A percentile compares a stretch with the other conserved stretches of the same genome.
Conservation (phyloP, 2,329 filamentous ascomycete species). For the Onygenales sp. region DNA sequence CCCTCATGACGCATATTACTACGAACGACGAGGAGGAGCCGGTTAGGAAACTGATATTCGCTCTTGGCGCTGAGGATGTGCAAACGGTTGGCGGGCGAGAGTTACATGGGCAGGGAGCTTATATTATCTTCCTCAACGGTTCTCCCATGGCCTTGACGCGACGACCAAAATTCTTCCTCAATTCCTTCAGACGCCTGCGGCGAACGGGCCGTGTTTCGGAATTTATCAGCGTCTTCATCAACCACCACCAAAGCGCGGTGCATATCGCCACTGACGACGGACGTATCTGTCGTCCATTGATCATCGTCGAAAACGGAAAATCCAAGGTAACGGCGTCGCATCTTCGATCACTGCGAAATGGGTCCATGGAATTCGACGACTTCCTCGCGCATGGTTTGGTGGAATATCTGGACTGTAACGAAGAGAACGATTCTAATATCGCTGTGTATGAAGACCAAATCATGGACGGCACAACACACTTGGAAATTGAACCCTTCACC, state of each 20-base stretch:
- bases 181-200: conserved; percentile 75
- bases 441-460: conserved; percentile 83
- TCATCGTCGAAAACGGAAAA: conserved; percentile 82
- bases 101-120: conserved; percentile 73
- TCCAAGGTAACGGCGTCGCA: conserved; percentile 72
- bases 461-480: conserved; percentile 72
- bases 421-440: conserved; percentile 93
- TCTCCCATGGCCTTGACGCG: conserved; percentile 83
- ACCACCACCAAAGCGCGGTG: conserved; percentile 81
- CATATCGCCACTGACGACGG: conserved; percentile 97
- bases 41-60: conserved; percentile 75
- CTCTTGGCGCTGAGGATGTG: conserved; percentile 75
- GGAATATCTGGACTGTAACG: conserved; percentile 96
- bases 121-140: conserved; percentile 90
- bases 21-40: conserved; percentile 91
- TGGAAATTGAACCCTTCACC: conserved; percentile 97
- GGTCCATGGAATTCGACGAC: conserved; percentile 84
- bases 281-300: conserved; percentile 88
- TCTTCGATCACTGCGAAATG: conserved; percentile 70
- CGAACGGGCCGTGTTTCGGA: conserved; percentile 88
- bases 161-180: conserved; percentile 76
- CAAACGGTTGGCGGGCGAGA: conserved; percentile 73
- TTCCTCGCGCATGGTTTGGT: conserved; percentile 84
- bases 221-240: conserved; percentile 94
- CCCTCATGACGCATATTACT: conserved; percentile 98